phyloP scores from a whole-genome alignment of 1,284 basidiomycete genomes.

The Rhodotorula sp. region DNA sequence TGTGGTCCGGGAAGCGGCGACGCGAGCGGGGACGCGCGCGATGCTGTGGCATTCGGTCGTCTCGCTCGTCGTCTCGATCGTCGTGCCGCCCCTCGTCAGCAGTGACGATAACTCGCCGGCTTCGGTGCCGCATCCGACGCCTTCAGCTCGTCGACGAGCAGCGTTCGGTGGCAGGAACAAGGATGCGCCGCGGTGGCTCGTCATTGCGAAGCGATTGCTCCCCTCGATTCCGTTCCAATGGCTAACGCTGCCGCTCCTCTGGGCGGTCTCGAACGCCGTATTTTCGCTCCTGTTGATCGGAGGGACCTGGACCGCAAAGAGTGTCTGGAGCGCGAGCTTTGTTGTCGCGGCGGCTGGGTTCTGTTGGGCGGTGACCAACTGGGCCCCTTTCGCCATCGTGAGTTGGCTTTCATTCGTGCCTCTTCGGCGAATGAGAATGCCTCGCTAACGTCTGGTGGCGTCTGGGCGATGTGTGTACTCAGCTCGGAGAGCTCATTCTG shows the following conservation, averaged over 20 bases:
- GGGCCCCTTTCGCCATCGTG: slow-evolving; percentile 42
- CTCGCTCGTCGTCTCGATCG: slow-evolving; percentile 66
- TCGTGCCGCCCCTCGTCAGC: slow-evolving; percentile 69
- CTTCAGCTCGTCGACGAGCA: too few species aligned
- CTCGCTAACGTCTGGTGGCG: too few species aligned
- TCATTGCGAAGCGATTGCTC: slow-evolving; percentile 4
- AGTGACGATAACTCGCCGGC: neutral
- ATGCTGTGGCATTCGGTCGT: slow-evolving; percentile 75
- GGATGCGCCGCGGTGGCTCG: neutral
- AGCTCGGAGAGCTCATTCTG: slow-evolving; percentile 41
- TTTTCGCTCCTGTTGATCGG: slow-evolving; percentile 59
- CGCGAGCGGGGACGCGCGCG: slow-evolving; percentile 69
- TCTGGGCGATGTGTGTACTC: neutral
- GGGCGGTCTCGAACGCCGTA: slow-evolving; percentile 78
- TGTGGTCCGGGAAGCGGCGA: slow-evolving; percentile 44
- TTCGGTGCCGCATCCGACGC: slow-evolving; percentile 37
- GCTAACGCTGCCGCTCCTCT: slow-evolving; percentile 68
- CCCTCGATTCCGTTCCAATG: slow-evolving; percentile 46
- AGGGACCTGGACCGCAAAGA: slow-evolving; percentile 51
- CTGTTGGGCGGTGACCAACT: slow-evolving; percentile 52
- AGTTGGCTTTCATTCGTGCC: neutral
- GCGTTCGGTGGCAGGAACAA: too few species aligned
- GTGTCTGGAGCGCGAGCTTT: slow-evolving; percentile 52
- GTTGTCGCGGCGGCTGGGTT: slow-evolving; percentile 56
- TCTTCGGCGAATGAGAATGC: too few species aligned